Conservation (phyloP, 179 eudicot genomes). For the Silene vulgaris region DNA sequence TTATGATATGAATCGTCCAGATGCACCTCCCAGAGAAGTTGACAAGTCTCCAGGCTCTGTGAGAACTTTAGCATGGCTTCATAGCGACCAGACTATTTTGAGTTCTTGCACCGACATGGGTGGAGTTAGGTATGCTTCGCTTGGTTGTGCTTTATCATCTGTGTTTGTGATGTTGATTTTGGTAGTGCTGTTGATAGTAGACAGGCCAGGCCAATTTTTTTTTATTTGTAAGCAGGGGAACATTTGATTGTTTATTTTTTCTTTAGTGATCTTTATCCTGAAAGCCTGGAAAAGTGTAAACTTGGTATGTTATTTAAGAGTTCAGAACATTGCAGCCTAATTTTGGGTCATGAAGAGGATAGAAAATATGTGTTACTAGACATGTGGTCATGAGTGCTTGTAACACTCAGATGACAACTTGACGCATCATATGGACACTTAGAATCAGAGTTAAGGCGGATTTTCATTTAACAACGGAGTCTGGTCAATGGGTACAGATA, state of each 20-base stretch:
- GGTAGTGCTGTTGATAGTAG: background rate
- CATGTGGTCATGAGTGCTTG: too few species aligned
- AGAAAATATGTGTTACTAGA: too few species aligned
- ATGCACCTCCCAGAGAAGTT: conserved; percentile 89
- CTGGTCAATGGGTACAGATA: too few species aligned
- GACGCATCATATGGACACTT: too few species aligned
- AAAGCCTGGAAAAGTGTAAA: background rate
- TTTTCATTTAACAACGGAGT: too few species aligned
- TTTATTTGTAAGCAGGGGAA: background rate
- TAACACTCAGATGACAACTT: too few species aligned
- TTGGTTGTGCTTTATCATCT: background rate
- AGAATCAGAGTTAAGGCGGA: too few species aligned
- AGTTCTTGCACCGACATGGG: conserved; percentile 81
- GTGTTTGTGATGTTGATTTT: conserved; percentile 10
- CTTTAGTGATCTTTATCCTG: background rate
- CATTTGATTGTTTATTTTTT: background rate
- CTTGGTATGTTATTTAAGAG: background rate
- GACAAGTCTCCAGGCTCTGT: conserved; percentile 87
- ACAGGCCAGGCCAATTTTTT: background rate
- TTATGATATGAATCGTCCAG: conserved; percentile 79
- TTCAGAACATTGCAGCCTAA: background rate
- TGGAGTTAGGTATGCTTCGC: conserved; percentile 67
- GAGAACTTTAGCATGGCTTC: conserved; percentile 87
- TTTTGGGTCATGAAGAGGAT: background rate
- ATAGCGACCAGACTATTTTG: conserved; percentile 88